Evolutionary conservation across 1,284 basidiomycete species (phyloP), one percentile per base, ranked within the genome.

Genomic region (Sporisorium scitamineum): DNA sequence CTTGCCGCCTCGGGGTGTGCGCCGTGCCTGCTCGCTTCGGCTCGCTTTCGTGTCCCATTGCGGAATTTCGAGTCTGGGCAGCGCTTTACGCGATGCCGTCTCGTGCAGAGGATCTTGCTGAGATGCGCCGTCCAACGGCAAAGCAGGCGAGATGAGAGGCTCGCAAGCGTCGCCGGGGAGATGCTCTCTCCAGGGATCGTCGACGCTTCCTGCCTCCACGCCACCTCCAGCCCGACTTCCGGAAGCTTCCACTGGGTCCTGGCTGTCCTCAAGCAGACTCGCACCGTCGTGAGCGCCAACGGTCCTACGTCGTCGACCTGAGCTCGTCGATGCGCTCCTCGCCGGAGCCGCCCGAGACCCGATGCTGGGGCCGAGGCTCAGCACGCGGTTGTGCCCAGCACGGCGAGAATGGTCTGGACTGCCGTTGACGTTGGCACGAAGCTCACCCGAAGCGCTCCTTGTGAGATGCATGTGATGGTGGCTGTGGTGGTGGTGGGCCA

Each of bases 101-200:
- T 61, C 31, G 32, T 75, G 47, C 10, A 61, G 53, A 10, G 60
- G 55, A 44, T 67, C 60, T 3, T 47, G 45, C 4, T 34, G 22
- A 5, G 56, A n/a, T 8, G 52, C 32, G 29, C 27, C 24, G 50
- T 64, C 61, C 20, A 78, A 16, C 0, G 76, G 68, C 32, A 75
- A 34, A 0, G 73, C 71, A 8, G 78, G 70, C 57, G 76, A 69
- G 27, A 52, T 24, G 37, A 78, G 65, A n/a, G 68, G 64, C 51
- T 69, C 80, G 45, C 80, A 80, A 1, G 59, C 76, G 45, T 81
- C 80, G 13, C 37, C 60, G 3, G 69, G 62, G 1, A 58, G 37
- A 27, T 81, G 80, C 42, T 81, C 80, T 22, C 76, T 55, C 80
- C 80, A 81, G 0, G 80, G 80, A 41, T 81, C 80, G 14, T 75